Evolutionary conservation across 2,329 filamentous ascomycete genomes (phyloP), one percentile per base, ranked within the genome.

Genomic region (Colletotrichum horii): DNA sequence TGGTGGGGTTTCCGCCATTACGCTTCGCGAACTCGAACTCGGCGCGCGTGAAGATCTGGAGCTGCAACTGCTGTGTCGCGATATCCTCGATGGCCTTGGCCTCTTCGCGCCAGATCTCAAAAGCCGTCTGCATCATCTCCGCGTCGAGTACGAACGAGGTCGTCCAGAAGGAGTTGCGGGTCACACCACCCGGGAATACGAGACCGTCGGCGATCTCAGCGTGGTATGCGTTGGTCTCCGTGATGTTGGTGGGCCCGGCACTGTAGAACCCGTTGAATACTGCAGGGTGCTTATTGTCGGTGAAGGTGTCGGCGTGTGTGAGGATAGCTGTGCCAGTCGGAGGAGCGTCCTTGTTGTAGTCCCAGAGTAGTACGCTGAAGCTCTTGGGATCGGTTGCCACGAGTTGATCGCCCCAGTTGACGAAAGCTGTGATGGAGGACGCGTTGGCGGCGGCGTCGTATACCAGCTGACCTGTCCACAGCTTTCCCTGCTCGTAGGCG

Each of bases 31-130:
- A 73, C 4, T 81, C 79, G 3, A 83, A 82, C 73, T 85, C 79
- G 30, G 82, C 80, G 12, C 80, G 81, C 1, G 85, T 84, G 62
- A 88, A 83, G 22, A 84, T 85, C 74, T 89, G 87, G 66, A 86
- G 80, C 66, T 79, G 79, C 52, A 61, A n/a, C 8, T 71, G 48
- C 62, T 60, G 78, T 79, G 70, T 76, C 77, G 9, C 83, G 79
- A 8, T 79, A 55, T 0, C 78, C 9, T 52, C 61, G 15, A 66
- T n/a, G 6, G 61, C 72, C 1, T 78, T 80, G 1, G 78, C 36
- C 16, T 80, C 74, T 16, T 80, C 75, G 16, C 36, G 36, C 66
- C 61, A 74, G 22, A 66, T 71, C n/a, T 66, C 60, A 12, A 66
- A 58, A 2, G 22, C 60, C 4, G 9, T 32, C 28, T 74, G 66